Evolutionary conservation across 2,329 filamentous ascomycete species (phyloP).

Genomic region (Curvularia verruculosa): DNA sequence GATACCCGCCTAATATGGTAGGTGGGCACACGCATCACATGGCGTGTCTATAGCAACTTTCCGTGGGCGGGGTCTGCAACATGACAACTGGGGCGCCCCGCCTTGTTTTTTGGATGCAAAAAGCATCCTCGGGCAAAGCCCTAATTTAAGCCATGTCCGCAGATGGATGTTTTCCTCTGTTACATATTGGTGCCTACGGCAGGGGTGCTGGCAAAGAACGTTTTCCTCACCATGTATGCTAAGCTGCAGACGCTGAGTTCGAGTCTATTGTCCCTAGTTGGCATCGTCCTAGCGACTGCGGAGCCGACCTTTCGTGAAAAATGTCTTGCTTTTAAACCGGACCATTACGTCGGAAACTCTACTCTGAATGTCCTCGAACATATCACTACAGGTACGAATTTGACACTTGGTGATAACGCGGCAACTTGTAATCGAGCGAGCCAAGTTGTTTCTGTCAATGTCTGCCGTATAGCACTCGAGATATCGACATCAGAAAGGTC

Average conservation of each 20-base stretch:
- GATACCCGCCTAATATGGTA: background rate
- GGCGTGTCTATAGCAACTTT: background rate
- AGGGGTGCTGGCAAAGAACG: background rate
- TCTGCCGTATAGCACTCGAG: slow-evolving; percentile 53
- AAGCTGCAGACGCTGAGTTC: background rate
- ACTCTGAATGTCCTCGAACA: slow-evolving; percentile 39
- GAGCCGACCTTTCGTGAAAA: slow-evolving; percentile 17
- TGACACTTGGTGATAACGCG: slow-evolving; percentile 48
- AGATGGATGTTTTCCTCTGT: background rate
- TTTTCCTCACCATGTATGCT: background rate
- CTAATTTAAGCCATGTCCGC: background rate
- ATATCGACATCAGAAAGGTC: slow-evolving; percentile 49
- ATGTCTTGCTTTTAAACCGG: slow-evolving; percentile 31
- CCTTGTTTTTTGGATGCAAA: background rate
- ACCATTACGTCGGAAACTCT: slow-evolving; percentile 17
- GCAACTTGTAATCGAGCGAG: slow-evolving; percentile 43
- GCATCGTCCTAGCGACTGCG: background rate
- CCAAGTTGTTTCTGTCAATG: slow-evolving; percentile 46
- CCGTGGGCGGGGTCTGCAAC: background rate
- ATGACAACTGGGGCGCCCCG: background rate
- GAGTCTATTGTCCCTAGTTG: background rate
- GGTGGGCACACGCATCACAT: background rate
- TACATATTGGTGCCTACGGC: background rate
- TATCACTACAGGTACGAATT: slow-evolving; percentile 47
- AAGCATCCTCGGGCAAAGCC: background rate